Evolutionary conservation across 805 yeast genomes (phyloP).

Genomic region (Metschnikowia chrysomelidarum): DNA sequence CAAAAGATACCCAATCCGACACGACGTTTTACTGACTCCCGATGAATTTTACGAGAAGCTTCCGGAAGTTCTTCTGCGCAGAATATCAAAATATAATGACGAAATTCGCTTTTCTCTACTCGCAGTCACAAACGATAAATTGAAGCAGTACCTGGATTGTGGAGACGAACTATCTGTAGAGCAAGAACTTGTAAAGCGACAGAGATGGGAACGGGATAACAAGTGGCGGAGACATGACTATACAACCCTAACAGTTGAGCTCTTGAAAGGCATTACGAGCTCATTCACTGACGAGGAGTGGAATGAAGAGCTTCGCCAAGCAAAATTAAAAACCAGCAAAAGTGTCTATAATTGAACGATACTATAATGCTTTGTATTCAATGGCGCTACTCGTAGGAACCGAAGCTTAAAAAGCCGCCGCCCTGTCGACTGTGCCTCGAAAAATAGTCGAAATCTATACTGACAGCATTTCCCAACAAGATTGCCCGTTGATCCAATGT

Average conservation of each 20-base stretch:
- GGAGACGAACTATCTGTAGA: constrained; percentile 41
- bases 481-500: constrained; percentile 83
- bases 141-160: constrained; percentile 32
- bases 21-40: constrained; percentile 36
- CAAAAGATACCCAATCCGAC: constrained; percentile 52
- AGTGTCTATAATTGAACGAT: neutral
- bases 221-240: constrained; percentile 53
- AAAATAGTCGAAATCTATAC: constrained; percentile 94
- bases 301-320: constrained; percentile 26
- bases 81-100: constrained; percentile 45
- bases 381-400: constrained; percentile 22
- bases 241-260: constrained; percentile 47
- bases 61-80: constrained; percentile 43
- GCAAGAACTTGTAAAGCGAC: constrained; percentile 47
- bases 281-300: constrained; percentile 39
- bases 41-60: constrained; percentile 43
- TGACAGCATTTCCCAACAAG: constrained; percentile 80
- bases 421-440: constrained; percentile 78
- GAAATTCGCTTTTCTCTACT: constrained; percentile 58
- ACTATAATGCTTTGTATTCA: neutral
- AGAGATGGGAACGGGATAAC: constrained; percentile 53
- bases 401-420: constrained; percentile 40
- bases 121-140: constrained; percentile 51
- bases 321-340: constrained; percentile 20
- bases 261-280: constrained; percentile 42